A percentile compares a stretch with the other conserved stretches of the same genome.
Conservation (phyloP, 257 asterid genomes). For the Solanum etuberosum region DNA sequence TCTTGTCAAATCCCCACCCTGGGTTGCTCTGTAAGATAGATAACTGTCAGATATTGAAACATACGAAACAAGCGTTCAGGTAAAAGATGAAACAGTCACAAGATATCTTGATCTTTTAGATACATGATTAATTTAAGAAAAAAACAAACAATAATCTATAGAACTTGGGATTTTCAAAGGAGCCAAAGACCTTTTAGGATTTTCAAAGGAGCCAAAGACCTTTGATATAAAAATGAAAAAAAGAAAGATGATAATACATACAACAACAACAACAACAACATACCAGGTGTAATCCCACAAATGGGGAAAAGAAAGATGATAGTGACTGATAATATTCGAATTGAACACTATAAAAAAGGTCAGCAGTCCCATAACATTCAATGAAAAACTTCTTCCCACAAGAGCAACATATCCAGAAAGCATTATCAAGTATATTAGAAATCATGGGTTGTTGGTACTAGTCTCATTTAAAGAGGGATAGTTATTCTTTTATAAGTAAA, state of each 20-base stretch:
- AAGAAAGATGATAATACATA: neutral
- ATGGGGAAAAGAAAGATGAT: neutral
- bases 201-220: neutral
- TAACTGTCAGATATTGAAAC: neutral
- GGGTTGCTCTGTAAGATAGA: conserved; percentile 72
- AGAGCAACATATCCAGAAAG: neutral
- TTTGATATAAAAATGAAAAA: neutral
- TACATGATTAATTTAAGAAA: neutral
- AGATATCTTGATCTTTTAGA: neutral
- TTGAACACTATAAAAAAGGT: neutral
- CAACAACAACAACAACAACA: too few relatives aligned
- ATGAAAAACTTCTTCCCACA: neutral
- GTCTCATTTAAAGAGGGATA: neutral
- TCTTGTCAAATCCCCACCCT: conserved; percentile 92
- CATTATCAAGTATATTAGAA: neutral
- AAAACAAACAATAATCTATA: neutral
- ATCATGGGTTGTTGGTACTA: neutral
- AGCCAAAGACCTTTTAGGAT: neutral
- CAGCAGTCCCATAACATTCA: neutral
- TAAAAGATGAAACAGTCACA: neutral
- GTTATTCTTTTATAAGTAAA: neutral
- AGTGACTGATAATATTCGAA: neutral
- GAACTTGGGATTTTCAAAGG: neutral
- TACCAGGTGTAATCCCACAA: neutral
- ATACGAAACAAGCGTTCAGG: neutral